phyloP scores from a whole-genome alignment of 192 early-diverging fungal species.

The Umbelopsis sp. region DNA sequence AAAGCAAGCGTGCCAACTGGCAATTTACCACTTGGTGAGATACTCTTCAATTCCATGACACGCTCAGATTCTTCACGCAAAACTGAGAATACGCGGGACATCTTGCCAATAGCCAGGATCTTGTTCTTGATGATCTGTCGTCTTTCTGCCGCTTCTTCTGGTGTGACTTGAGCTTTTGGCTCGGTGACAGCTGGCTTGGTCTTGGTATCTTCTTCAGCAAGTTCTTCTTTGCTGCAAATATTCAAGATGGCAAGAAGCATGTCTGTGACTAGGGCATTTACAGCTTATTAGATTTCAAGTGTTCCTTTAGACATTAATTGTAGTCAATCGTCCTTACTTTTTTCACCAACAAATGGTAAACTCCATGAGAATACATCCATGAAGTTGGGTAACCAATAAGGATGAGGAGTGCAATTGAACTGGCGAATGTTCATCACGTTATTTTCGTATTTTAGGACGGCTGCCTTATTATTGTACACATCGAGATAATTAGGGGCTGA shows the following conservation, averaged over 20 bases:
- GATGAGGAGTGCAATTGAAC: conserved; percentile 89
- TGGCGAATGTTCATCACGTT: conserved; percentile 99
- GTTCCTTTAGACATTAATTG: not conserved
- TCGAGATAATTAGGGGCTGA: conserved; percentile 98
- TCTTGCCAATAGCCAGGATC: conserved; percentile 90
- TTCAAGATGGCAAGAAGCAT: conserved; percentile 95
- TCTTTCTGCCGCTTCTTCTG: conserved; percentile 62
- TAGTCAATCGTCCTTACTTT: conserved; percentile 61
- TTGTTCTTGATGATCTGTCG: conserved; percentile 79
- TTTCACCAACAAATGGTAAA: conserved; percentile 97
- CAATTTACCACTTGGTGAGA: conserved; percentile 82
- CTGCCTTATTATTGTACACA: conserved; percentile 99
- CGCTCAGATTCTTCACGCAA: conserved; percentile 90
- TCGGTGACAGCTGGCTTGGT: not conserved
- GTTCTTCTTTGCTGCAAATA: conserved; percentile 95
- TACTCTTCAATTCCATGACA: conserved; percentile 90
- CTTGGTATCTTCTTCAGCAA: conserved; percentile 61
- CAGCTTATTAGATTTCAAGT: not conserved
- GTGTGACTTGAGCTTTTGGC: conserved; percentile 22
- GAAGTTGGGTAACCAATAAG: conserved; percentile 99
- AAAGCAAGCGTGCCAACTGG: conserved; percentile 86
- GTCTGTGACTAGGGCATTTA: conserved; percentile 75
- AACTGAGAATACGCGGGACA: conserved; percentile 88
- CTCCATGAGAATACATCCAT: conserved; percentile 99
- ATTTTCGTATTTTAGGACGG: conserved; percentile 97